Evolutionary conservation across 2,329 filamentous ascomycete genomes (phyloP).

Genomic region (Fusarium sp.): DNA sequence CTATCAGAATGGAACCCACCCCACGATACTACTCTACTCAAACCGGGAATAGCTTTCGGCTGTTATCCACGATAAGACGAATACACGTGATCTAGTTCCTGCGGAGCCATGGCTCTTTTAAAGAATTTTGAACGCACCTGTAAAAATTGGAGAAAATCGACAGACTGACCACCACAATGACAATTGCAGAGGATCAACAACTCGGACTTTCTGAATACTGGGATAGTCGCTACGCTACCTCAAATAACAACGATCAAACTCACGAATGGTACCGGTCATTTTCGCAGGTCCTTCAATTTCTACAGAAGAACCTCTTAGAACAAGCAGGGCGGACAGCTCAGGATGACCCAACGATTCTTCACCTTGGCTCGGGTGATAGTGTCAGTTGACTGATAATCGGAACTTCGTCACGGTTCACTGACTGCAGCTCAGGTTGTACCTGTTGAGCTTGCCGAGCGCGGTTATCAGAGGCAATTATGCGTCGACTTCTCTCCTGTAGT

Average conservation of each 20-base stretch:
- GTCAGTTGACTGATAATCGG: not conserved
- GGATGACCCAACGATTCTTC: not conserved
- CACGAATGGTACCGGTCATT: not conserved
- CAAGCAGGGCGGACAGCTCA: not conserved
- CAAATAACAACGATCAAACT: not conserved
- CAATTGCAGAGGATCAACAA: not conserved
- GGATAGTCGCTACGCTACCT: not conserved
- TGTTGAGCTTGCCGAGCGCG: not conserved
- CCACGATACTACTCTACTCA: not conserved
- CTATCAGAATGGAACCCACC: not conserved
- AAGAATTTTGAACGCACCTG: not conserved
- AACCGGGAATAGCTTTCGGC: not conserved
- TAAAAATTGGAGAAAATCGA: not conserved
- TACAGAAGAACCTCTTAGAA: not conserved
- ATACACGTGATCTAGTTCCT: not conserved
- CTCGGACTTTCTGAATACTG: not conserved
- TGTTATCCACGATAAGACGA: not conserved
- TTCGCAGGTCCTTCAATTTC: not conserved
- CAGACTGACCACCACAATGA: not conserved
- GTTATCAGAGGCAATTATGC: not conserved
- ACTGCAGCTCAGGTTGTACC: not conserved
- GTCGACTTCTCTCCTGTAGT: not conserved
- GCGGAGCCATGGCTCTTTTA: no score
- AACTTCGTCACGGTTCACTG: accelerated
- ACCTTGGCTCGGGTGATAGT: not conserved